A percentile compares a stretch with the other conserved stretches of the same genome.
phyloP scores from a whole-genome alignment of 768 basidiomycete species.

The Rubroboletus pulcherrimus region DNA sequence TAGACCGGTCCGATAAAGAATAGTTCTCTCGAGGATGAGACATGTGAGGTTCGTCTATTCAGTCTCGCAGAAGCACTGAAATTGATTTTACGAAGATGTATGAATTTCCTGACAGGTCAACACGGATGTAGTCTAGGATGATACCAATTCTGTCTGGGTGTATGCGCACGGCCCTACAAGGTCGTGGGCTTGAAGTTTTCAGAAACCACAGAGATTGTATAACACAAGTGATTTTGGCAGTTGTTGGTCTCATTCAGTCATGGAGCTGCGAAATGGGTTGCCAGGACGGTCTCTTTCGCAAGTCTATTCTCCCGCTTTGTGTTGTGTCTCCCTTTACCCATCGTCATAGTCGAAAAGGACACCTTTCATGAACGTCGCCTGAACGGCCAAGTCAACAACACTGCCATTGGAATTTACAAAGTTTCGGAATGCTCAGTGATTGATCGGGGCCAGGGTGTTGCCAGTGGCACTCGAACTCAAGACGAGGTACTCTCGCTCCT shows the following conservation, averaged over 20 bases:
- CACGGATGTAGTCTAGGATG: neutral
- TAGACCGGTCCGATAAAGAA: neutral
- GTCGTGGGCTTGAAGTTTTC: neutral
- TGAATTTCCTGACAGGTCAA: neutral
- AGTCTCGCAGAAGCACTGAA: neutral
- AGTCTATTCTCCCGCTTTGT: neutral
- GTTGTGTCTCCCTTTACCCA: no score
- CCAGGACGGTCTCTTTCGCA: neutral
- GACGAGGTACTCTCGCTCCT: neutral
- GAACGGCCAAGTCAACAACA: neutral
- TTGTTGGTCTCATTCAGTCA: neutral
- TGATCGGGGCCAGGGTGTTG: neutral
- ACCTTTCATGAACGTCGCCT: neutral
- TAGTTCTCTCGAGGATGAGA: neutral
- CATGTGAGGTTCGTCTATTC: neutral
- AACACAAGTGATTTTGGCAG: neutral
- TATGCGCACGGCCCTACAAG: no score
- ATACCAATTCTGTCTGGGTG: no score
- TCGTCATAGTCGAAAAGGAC: neutral
- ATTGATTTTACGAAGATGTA: neutral
- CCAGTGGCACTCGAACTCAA: neutral
- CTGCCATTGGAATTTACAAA: neutral
- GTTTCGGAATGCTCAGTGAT: neutral
- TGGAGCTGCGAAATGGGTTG: neutral
- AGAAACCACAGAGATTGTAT: neutral